Conservation (phyloP, 352 stramenopile species). For the Phytophthora pluvialis region DNA sequence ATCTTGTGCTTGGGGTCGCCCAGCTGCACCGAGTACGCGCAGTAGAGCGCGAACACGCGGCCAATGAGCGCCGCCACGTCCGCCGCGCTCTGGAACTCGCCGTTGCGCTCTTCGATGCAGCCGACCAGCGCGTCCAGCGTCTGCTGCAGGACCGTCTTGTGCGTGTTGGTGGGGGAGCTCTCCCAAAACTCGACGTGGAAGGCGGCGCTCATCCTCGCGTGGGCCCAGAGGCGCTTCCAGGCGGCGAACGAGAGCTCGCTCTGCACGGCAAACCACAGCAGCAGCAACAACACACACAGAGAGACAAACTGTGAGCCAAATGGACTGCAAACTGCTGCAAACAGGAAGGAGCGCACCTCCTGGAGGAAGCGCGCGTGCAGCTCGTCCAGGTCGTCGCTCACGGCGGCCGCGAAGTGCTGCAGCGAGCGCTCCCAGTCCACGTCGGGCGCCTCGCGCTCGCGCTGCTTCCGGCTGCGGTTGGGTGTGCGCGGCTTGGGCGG, state of each 20-base stretch:
- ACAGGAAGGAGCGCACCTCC: slow-evolving; percentile 12
- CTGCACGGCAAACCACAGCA: slow-evolving; percentile 27
- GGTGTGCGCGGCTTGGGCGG: slow-evolving; percentile 3
- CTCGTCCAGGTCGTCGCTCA: slow-evolving; percentile 47
- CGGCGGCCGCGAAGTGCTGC: slow-evolving; percentile 45
- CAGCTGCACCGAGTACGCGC: slow-evolving; percentile 66
- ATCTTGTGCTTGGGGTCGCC: slow-evolving; percentile 70
- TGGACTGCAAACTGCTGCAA: no score
- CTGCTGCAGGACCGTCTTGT: slow-evolving; percentile 67
- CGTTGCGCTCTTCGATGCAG: slow-evolving; percentile 39
- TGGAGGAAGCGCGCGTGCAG: slow-evolving; percentile 46
- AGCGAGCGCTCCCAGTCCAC: slow-evolving; percentile 46
- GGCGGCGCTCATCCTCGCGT: slow-evolving; percentile 51
- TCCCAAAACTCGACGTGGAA: slow-evolving; percentile 86
- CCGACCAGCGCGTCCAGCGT: slow-evolving; percentile 52
- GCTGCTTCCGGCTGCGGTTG: slow-evolving; percentile 27
- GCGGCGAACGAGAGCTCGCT: slow-evolving; percentile 38
- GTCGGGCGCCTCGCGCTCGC: slow-evolving; percentile 23
- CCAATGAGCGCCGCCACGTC: slow-evolving; percentile 41
- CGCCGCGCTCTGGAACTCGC: slow-evolving; percentile 25
- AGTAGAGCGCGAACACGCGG: slow-evolving; percentile 67
- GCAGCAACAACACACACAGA: not conserved
- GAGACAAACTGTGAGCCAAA: no score
- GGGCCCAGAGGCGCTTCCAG: slow-evolving; percentile 62
- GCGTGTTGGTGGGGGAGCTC: slow-evolving; percentile 57